Evolutionary conservation across 768 basidiomycete genomes (phyloP).

Genomic region (Termitomyces titanicus): DNA sequence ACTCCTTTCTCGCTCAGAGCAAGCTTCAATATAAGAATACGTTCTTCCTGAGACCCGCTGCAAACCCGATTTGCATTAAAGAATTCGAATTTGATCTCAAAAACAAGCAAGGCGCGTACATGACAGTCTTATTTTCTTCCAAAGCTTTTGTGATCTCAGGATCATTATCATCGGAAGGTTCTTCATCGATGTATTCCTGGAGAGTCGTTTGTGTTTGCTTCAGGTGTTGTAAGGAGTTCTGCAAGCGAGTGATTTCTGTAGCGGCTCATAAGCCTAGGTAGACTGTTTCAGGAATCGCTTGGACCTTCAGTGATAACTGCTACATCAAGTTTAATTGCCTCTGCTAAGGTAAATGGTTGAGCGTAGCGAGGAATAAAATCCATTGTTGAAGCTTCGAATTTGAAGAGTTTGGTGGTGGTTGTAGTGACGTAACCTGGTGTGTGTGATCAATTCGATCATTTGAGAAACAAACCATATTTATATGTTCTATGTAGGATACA

Average conservation of each 20-base stretch:
- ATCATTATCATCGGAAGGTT: constrained; percentile 39
- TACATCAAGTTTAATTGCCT: constrained; percentile 65
- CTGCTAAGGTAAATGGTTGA: constrained; percentile 71
- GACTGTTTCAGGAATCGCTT: constrained; percentile 1
- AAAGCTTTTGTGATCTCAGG: constrained; percentile 56
- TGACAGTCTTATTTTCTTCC: constrained; percentile 69
- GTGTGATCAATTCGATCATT: too few relatives aligned
- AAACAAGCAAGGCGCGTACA: constrained; percentile 41
- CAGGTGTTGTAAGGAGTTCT: constrained; percentile 66
- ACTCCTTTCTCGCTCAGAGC: constrained; percentile 64
- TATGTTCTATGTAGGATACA: neutral
- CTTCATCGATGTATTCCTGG: constrained; percentile 37
- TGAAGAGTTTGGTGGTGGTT: neutral
- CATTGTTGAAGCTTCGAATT: constrained; percentile 42
- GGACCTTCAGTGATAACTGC: constrained; percentile 69
- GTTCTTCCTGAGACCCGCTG: constrained; percentile 78
- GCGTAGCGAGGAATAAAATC: constrained; percentile 63
- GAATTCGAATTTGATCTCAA: constrained; percentile 1
- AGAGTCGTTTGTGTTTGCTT: constrained; percentile 59
- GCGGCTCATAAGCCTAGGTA: constrained; percentile 2
- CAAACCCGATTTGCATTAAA: neutral
- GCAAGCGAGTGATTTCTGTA: constrained; percentile 72
- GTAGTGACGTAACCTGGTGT: neutral
- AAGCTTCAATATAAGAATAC: constrained; percentile 63
- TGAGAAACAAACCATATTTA: neutral